Base-by-base conservation (phyloP, 768 basidiomycete species). In the Panellus pusillus region DNA sequence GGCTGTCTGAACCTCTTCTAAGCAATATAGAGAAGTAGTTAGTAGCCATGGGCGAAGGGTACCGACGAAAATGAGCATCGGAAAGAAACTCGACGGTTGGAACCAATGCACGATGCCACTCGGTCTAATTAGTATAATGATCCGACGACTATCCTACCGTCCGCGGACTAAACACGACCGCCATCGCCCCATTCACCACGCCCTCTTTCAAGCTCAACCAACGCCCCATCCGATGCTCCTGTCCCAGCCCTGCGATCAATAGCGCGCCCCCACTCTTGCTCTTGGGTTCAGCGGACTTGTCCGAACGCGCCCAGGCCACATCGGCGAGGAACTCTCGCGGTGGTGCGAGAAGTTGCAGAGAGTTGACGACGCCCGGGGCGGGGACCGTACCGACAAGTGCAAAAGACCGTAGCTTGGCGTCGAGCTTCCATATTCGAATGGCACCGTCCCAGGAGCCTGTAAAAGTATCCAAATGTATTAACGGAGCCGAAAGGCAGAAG, bases 381-480 rank as follows among this genome's bases (percentile, higher is more conserved):
- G 83, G 72, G 17, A 95, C 70, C 6, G 77, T 81, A 13, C 84
- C 86, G 12, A 86, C 64, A 2, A 80, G 80, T 12, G 81, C 70
- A 70, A 99, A 96, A 0, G 86, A 87, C 63, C 83, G 88, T 13
- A 95, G 70, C 58, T 83, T 87, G 1, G 82, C 63, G 58, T 94
- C 89, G 29, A 99, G 75, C 65, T 91, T 87, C 96, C 97, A 99
- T 67, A 99, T 74, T 45, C 90, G 88, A 63, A 98, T 82, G 44
- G 78, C 68, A 41, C 93, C 93, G 58, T 97, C 93, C 88, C 91
- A 98, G 11, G 97, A 98, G 29, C 96, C 94, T 97, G 57, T 24
- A 24, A 24, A 6, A 24, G 2, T 24, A 24, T 24, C 24, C 24
- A 24, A 24, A 2, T 24, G 24, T 24, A 24, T 24, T 3, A 24